These are phyloP conservation scores for Populus alba DNA, from an alignment of 345 rosid genomes.

Conservation along the genomic window DNA sequence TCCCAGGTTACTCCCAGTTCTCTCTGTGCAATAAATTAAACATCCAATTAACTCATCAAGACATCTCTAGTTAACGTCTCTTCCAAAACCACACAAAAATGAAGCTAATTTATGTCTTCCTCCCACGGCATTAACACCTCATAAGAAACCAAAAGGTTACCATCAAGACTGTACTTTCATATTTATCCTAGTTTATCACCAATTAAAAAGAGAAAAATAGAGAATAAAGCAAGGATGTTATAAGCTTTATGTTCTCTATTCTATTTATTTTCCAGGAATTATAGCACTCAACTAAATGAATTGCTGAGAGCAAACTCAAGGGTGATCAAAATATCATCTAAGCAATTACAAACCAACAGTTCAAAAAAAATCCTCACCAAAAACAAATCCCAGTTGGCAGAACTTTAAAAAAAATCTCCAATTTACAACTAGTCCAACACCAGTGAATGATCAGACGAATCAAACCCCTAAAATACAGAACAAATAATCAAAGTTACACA, in stretches of 20 bases:
- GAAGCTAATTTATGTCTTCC: not conserved
- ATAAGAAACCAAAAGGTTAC: not conserved
- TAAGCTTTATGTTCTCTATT: no score
- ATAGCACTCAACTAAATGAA: no score
- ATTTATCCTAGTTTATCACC: no score
- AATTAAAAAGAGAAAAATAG: no score
- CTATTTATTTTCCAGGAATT: no score
- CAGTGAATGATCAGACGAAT: not conserved
- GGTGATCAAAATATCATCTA: not conserved
- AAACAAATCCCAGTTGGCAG: no score
- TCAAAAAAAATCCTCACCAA: no score
- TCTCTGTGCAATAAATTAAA: constrained; percentile 42
- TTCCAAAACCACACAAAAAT: not conserved
- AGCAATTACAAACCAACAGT: not conserved
- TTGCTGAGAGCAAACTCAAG: no score
- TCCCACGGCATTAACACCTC: not conserved
- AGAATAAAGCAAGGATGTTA: no score
- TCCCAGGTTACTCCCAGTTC: constrained; percentile 85
- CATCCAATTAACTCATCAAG: not conserved
- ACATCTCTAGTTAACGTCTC: not conserved
- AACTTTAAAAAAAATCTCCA: not conserved
- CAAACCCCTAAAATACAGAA: not conserved
- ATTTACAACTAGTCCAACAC: not conserved
- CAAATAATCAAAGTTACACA: not conserved
- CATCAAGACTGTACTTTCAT: not conserved